Conservation (phyloP, 2,329 filamentous ascomycete genomes). For the Pseudogymnoascus sp. region DNA sequence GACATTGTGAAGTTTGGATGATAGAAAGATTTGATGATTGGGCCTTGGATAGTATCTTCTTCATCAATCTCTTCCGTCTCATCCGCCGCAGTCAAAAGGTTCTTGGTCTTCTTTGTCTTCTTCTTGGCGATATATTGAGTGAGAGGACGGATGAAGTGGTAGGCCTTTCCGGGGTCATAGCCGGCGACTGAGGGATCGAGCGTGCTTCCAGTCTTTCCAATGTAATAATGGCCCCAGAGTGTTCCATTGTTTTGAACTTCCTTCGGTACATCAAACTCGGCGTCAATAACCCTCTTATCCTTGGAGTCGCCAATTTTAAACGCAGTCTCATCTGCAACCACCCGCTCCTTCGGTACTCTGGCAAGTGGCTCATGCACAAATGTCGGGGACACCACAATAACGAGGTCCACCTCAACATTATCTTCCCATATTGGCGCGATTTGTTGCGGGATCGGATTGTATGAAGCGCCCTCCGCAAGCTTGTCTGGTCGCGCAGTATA, state of each 20-base stretch:
- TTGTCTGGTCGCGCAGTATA: conserved; percentile 55
- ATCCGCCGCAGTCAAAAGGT: conserved; percentile 53
- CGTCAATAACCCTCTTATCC: conserved; percentile 69
- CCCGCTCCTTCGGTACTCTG: conserved; percentile 53
- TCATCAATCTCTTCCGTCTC: conserved; percentile 42
- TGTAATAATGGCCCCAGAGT: conserved; percentile 88
- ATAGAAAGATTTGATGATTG: conserved; percentile 78
- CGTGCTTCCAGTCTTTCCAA: conserved; percentile 65
- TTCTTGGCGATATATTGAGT: conserved; percentile 90
- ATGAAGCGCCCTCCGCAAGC: conserved; percentile 52
- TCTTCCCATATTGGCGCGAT: conserved; percentile 83
- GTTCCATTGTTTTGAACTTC: conserved; percentile 86
- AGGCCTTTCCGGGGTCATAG: conserved; percentile 69
- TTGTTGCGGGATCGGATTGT: conserved; percentile 56
- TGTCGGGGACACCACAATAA: conserved; percentile 74
- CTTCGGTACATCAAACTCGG: conserved; percentile 66
- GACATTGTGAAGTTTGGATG: conserved; percentile 91
- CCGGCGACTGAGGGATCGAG: conserved; percentile 65
- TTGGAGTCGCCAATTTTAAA: conserved; percentile 73
- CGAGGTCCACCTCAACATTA: conserved; percentile 71
- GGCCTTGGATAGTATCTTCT: conserved; percentile 45
- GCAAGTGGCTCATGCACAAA: conserved; percentile 60
- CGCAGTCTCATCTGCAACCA: conserved; percentile 70
- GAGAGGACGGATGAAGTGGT: conserved; percentile 75
- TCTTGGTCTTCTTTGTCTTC: conserved; percentile 79